A percentile compares a stretch with the other conserved stretches of the same genome.
Conservation (phyloP, 306 rosid genomes). For the Phaseolus lunatus region DNA sequence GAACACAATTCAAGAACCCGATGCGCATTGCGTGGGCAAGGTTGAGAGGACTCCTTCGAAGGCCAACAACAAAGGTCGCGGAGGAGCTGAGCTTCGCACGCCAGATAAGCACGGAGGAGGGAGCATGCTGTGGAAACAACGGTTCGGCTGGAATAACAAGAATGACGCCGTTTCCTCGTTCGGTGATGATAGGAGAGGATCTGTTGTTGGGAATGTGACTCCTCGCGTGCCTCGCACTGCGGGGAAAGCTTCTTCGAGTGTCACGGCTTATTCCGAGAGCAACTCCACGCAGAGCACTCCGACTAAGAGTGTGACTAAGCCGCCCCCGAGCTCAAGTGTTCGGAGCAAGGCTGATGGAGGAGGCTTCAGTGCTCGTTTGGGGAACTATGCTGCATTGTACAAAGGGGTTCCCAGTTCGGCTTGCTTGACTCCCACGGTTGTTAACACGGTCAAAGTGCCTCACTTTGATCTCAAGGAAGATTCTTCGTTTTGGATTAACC, state of each 20-base stretch:
- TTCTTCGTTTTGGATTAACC: conserved; percentile 95
- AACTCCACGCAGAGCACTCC: conserved; percentile 88
- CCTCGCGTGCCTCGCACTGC: conserved; percentile 62
- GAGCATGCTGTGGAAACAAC: conserved; percentile 49
- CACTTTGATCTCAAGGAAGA: conserved; percentile 96
- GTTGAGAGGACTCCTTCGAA: conserved; percentile 75
- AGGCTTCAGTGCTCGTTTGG: conserved; percentile 57
- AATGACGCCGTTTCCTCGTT: conserved; percentile 53
- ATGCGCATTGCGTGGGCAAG: conserved; percentile 54
- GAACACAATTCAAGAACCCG: conserved; percentile 78
- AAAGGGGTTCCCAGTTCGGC: conserved; percentile 70
- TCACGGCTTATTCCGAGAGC: conserved; percentile 66
- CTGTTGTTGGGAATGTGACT: conserved; percentile 57
- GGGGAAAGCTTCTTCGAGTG: conserved; percentile 57
- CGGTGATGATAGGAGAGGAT: conserved; percentile 58
- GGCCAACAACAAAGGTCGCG: conserved; percentile 53
- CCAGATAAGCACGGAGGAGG: conserved; percentile 69
- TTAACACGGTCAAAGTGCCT: conserved; percentile 89
- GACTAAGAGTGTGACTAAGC: conserved; percentile 77
- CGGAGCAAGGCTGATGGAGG: conserved; percentile 78
- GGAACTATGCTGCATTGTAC: conserved; percentile 70
- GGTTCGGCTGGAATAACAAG: conserved; percentile 83
- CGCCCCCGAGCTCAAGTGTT: conserved; percentile 61
- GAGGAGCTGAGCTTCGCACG: conserved; percentile 72
- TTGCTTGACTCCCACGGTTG: conserved; percentile 58